Evolutionary conservation across 306 rosid genomes (phyloP), one percentile per base, ranked within the genome.

Genomic region (Carpinus fangiana): DNA sequence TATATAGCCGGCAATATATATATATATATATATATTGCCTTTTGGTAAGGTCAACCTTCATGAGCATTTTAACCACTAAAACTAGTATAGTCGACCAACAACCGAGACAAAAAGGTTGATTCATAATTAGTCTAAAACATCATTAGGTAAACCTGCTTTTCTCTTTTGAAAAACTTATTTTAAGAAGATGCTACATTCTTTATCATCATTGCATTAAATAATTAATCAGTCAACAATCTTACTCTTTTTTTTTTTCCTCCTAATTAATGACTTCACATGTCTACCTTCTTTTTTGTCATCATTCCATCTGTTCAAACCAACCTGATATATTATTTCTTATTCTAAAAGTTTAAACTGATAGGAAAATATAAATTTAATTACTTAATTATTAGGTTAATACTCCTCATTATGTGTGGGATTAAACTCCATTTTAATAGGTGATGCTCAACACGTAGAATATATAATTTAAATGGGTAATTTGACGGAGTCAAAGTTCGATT

Each of bases 121-220:
- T 28, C 14, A 48, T 48, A 11, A 28, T 28, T 62, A 62, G 38
- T 31, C 68, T 6, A 62, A 28, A 31, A 13, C 43, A 62, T 62
- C 68, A 28, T 62, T 28, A 14, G 12, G 45, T 26, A 12, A 62
- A 1, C 72, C 14, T 7, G 21, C 23, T 41, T 67, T 67, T 67
- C 48, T 41, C 51, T 41, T 41, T 67, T 18, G 50, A 17, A 65
- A 41, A 17, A 28, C 50, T 38, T 8, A 17, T 67, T 53, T 36
- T 67, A 67, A 67, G 68, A 26, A 5, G 13, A 61, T 62, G 45
- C 18, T 12, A 28, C 36, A 13, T 62, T 62, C 68, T 62, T 62
- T 62, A 62, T 62, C 68, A 62, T 62, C 41, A 62, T 62, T 62
- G 68, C 68, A 62, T 41, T 41, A 41, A 41, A 41, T 41, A 41